phyloP scores from a whole-genome alignment of 2,329 filamentous ascomycete genomes.

The Exophiala sp. region DNA sequence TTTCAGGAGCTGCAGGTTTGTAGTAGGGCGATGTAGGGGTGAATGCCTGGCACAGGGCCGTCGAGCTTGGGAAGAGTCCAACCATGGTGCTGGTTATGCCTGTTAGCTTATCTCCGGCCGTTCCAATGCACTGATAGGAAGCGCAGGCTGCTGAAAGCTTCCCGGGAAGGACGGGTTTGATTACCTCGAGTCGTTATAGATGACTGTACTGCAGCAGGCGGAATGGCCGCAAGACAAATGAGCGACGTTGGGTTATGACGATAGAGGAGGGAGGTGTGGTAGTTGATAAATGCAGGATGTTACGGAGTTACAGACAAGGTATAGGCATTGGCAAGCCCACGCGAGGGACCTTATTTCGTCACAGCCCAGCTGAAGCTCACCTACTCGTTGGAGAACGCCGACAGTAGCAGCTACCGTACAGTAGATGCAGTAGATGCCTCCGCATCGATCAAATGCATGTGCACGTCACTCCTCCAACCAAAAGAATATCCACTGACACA shows the following conservation, averaged over 20 bases:
- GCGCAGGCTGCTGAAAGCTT: neutral
- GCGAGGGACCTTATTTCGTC: neutral
- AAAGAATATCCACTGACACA: neutral
- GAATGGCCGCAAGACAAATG: constrained; percentile 1
- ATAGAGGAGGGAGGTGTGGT: constrained; percentile 1
- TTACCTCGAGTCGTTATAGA: constrained; percentile 16
- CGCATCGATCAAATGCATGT: neutral
- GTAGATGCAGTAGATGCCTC: neutral
- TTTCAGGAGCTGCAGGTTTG: constrained; percentile 37
- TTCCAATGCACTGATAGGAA: neutral
- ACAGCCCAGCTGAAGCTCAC: neutral
- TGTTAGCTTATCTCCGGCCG: constrained; percentile 22
- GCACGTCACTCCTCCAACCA: neutral
- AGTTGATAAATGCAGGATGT: neutral
- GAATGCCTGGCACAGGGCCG: constrained; percentile 47
- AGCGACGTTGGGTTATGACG: constrained; percentile 4
- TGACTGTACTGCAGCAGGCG: constrained; percentile 8
- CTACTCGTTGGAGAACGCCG: neutral
- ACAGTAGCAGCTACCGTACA: neutral
- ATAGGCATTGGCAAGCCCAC: constrained; percentile 6
- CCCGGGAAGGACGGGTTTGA: neutral
- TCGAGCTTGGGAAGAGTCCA: constrained; percentile 28
- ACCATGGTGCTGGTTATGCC: constrained; percentile 24
- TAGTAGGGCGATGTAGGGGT: constrained; percentile 39
- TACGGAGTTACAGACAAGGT: neutral